Base-by-base conservation (phyloP, 2,329 filamentous ascomycete species). In the Phaeoacremonium minimum region DNA sequence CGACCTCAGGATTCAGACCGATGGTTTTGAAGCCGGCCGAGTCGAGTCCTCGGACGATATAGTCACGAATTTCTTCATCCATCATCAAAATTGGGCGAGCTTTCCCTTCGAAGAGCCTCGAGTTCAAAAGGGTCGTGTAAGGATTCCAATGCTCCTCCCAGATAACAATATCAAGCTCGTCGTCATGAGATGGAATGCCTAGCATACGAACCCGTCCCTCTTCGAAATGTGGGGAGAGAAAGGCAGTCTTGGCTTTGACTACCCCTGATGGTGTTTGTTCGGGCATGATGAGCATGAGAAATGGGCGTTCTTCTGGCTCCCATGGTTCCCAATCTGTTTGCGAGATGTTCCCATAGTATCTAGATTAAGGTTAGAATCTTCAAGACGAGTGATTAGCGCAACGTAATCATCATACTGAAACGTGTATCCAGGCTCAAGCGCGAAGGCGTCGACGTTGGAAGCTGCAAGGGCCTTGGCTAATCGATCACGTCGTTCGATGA, bases 71-170 rank as follows among this genome's bases (percentile, higher is more conserved):
- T 48, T 82, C 78, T 43, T 82, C 77, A 43, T 83, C 78, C 12
- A 79, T 67, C 71, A 82, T 79, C n/a, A 83, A 44, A n/a, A 50
- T 67, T 5, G 56, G 56, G 2, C 53, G 53, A 3, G 39, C 22
- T 8, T 44, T 42, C 5, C 43, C 45, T 9, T 39, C 28, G 33
- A 71, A 69, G 2, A 72, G 53, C 7, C 51, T 58, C 1, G 67
- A 71, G 16, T 65, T 43, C 11, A 65, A 55, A 14, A 83, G 58
- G 0, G 73, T 81, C 1, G 55, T 53, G 51, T 81, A 83, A 2
- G 77, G 77, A 50, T 81, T 67, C 77, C 76, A 81, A 45, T 81
- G 76, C 46, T 83, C 78, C 53, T 82, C 76, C 67, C 78, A 83
- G 1, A 66, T 61, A 12, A 83, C 63, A 28, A 80, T 72, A 9